A percentile compares a stretch with the other conserved stretches of the same genome.
Evolutionary conservation across 305 asterid species (phyloP).

Genomic region (Salvia sclarea): DNA sequence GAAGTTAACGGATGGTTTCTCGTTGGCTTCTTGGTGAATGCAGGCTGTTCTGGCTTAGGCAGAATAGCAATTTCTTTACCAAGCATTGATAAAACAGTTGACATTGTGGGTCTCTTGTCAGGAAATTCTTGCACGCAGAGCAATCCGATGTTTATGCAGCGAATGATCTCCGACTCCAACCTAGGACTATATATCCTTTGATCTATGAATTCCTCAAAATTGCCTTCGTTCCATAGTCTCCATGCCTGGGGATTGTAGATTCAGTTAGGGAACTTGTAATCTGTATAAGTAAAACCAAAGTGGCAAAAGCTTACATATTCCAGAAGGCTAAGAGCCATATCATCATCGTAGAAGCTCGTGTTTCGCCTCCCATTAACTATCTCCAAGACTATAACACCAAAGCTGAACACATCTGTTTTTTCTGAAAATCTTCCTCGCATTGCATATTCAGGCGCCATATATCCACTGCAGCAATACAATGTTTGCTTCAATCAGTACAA

Average conservation of each 20-base stretch:
- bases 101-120: slow-evolving; percentile 33
- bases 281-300: not conserved
- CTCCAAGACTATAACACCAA: slow-evolving; percentile 28
- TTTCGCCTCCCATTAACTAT: slow-evolving; percentile 21
- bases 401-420: slow-evolving; percentile 46
- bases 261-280: not conserved
- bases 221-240: slow-evolving; percentile 40
- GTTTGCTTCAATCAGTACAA: not conserved
- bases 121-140: slow-evolving; percentile 40
- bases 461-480: slow-evolving; percentile 35
- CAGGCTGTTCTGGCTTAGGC: slow-evolving; percentile 37
- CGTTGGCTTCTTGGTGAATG: slow-evolving; percentile 22
- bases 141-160: slow-evolving; percentile 36
- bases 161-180: slow-evolving; percentile 20
- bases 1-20: slow-evolving; percentile 3
- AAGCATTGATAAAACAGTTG: slow-evolving; percentile 38
- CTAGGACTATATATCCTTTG: slow-evolving; percentile 24
- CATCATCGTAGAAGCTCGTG: slow-evolving; percentile 28
- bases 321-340: slow-evolving; percentile 33
- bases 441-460: slow-evolving; percentile 49
- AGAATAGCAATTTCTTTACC: slow-evolving; percentile 35
- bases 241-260: slow-evolving; percentile 32
- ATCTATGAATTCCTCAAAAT: slow-evolving; percentile 24
- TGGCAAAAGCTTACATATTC: slow-evolving; percentile 30
- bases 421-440: slow-evolving; percentile 42